Evolutionary conservation across 2,329 filamentous ascomycete genomes (phyloP).

Genomic region (Cladosporium sp.): DNA sequence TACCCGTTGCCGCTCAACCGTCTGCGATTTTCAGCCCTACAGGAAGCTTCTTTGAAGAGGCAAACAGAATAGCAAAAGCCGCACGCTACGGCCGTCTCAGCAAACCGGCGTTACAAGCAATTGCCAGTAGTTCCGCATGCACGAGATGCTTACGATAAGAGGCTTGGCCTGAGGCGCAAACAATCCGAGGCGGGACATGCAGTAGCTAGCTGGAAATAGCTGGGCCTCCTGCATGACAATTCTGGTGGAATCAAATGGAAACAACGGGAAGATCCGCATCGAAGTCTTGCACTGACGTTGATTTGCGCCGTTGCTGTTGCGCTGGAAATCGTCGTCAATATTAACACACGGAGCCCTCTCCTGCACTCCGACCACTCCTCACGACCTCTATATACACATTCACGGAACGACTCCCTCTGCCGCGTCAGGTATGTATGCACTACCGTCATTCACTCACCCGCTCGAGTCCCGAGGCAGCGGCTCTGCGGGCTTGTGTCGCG

Average conservation of each 20-base stretch:
- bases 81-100: too few relatives aligned
- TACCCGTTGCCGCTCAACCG: background rate
- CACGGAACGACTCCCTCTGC: background rate
- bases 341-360: background rate
- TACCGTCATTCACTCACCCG: too few relatives aligned
- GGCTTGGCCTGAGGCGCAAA: background rate
- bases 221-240: background rate
- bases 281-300: slow-evolving; percentile 5
- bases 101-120: too few relatives aligned
- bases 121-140: too few relatives aligned
- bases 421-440: background rate
- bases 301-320: background rate
- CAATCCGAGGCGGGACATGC: background rate
- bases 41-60: background rate
- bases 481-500: background rate
- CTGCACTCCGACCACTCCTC: background rate
- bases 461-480: background rate
- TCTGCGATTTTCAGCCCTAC: background rate
- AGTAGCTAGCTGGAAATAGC: too few relatives aligned
- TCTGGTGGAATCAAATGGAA: slow-evolving; percentile 1
- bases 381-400: background rate
- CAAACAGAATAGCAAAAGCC: background rate
- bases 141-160: too few relatives aligned
- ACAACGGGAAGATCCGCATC: background rate
- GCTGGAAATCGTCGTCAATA: slow-evolving; percentile 3